phyloP scores from a whole-genome alignment of 2,329 filamentous ascomycete species.

The Shiraia bambusicola region DNA sequence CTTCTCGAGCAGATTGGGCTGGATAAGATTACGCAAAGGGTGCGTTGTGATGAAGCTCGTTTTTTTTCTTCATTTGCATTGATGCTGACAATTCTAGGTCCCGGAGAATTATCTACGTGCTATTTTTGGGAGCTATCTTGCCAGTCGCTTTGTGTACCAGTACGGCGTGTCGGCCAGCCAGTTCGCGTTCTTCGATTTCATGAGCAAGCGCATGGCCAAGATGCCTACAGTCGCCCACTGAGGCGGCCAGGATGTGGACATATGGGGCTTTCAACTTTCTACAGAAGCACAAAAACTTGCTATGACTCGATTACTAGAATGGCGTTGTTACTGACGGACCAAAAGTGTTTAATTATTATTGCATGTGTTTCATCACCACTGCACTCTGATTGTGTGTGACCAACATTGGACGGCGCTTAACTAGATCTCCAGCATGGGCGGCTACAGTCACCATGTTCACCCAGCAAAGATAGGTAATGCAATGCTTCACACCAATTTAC shows the following conservation, averaged over 20 bases:
- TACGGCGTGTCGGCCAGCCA: slow-evolving; percentile 91
- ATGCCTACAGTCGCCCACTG: slow-evolving; percentile 9
- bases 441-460: no score
- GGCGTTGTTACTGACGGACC: not conserved
- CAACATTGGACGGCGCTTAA: no score
- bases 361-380: not conserved
- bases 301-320: not conserved
- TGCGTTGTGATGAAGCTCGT: slow-evolving; percentile 49
- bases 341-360: slow-evolving; percentile 1
- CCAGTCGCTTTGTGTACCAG: slow-evolving; percentile 93
- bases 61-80: not conserved
- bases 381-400: not conserved
- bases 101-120: slow-evolving; percentile 89
- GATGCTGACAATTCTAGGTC: slow-evolving; percentile 54
- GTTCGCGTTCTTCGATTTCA: slow-evolving; percentile 97
- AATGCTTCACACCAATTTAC: no score
- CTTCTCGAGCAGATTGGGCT: slow-evolving; percentile 88
- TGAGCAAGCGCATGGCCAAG: slow-evolving; percentile 53
- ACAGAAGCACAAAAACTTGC: not conserved
- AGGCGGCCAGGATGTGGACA: not conserved
- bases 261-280: not conserved
- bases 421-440: no score
- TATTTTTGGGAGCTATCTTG: slow-evolving; percentile 95
- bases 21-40: slow-evolving; percentile 80
- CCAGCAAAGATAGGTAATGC: no score